These are phyloP conservation scores for Neocucurbitaria cava DNA, from an alignment of 2,329 filamentous ascomycete genomes.

Conservation along the genomic window DNA sequence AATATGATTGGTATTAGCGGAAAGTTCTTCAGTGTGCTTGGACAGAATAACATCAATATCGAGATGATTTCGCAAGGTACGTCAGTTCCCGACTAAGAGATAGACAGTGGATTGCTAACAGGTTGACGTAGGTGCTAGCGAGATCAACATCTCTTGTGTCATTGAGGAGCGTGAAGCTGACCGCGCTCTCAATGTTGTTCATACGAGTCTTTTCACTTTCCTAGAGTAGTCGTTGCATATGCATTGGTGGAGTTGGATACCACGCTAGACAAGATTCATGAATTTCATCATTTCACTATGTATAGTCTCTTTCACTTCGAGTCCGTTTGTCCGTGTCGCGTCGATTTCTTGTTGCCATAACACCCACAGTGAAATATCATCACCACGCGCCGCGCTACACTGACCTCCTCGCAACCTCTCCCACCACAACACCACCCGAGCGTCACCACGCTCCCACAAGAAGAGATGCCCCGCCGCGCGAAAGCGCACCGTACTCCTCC, in stretches of 20 bases:
- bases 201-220: slow-evolving; percentile 97
- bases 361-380: neutral
- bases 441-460: neutral
- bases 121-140: slow-evolving; percentile 76
- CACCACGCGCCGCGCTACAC: neutral
- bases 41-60: slow-evolving; percentile 93
- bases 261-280: slow-evolving; percentile 17
- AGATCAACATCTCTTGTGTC: slow-evolving; percentile 99
- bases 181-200: slow-evolving; percentile 92
- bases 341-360: neutral
- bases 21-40: slow-evolving; percentile 92
- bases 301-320: slow-evolving; percentile 3
- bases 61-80: slow-evolving; percentile 99
- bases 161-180: slow-evolving; percentile 91
- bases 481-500: neutral
- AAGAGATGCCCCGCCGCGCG: neutral
- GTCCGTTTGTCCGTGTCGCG: slow-evolving; percentile 9
- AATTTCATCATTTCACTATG: neutral
- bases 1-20: slow-evolving; percentile 94
- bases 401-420: neutral
- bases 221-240: slow-evolving; percentile 66
- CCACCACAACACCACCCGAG: neutral
- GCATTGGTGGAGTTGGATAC: slow-evolving; percentile 38
- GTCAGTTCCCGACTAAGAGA: slow-evolving; percentile 16
- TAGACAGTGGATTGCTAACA: slow-evolving; percentile 1